Percentiles rank a stretch among this genome's conserved stretches.
phyloP scores from a whole-genome alignment of 768 basidiomycete species.

The Termitomyces titanicus region DNA sequence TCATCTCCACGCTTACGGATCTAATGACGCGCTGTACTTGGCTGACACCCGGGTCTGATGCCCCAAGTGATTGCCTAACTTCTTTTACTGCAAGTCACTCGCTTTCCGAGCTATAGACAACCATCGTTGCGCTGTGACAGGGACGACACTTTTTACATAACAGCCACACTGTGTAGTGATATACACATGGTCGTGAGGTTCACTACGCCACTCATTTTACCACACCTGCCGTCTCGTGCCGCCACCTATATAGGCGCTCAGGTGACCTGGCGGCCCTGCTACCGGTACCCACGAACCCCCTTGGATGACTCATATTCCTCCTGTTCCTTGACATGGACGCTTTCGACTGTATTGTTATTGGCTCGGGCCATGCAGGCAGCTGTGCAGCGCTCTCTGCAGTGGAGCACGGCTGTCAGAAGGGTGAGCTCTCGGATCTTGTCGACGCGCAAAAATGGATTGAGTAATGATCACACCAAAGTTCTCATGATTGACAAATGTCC shows the following conservation, averaged over 20 bases:
- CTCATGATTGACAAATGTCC: slow-evolving; percentile 67
- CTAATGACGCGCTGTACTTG: too few species aligned
- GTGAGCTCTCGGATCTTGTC: slow-evolving; percentile 19
- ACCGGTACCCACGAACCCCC: slow-evolving; percentile 1
- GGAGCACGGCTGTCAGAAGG: slow-evolving; percentile 54
- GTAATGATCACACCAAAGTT: slow-evolving; percentile 27
- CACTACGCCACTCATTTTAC: slow-evolving; percentile 7
- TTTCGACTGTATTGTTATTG: slow-evolving; percentile 60
- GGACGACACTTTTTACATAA: background rate
- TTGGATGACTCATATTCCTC: background rate
- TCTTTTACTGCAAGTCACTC: too few species aligned
- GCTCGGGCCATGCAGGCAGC: slow-evolving; percentile 65
- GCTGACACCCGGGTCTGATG: too few species aligned
- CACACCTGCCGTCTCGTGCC: background rate
- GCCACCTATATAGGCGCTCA: slow-evolving; percentile 7
- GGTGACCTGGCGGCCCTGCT: slow-evolving; percentile 7
- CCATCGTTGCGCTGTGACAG: background rate
- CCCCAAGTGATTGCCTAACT: too few species aligned
- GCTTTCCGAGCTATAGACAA: too few species aligned
- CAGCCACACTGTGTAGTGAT: too few species aligned
- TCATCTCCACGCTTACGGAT: too few species aligned
- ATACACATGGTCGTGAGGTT: background rate
- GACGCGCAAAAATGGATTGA: background rate
- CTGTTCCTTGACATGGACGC: slow-evolving; percentile 9
- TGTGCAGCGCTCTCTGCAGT: slow-evolving; percentile 60